Conservation (phyloP, 2,329 filamentous ascomycete species). For the Alternaria arbusti region DNA sequence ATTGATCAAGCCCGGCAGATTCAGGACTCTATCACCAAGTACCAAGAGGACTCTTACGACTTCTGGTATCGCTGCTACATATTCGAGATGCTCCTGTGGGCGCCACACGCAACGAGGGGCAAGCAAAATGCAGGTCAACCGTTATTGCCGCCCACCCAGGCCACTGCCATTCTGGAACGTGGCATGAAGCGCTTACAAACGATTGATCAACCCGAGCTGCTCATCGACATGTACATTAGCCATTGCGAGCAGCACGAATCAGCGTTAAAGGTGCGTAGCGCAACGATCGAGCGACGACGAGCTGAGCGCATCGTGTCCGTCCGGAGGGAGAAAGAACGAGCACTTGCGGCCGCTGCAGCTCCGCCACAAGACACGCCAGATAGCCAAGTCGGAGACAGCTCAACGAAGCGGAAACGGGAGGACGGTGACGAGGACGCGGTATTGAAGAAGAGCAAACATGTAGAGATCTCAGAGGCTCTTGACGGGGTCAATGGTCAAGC, state of each 20-base stretch:
- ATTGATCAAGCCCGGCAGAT: slow-evolving; percentile 76
- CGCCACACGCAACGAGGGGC: slow-evolving; percentile 61
- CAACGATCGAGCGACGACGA: slow-evolving; percentile 75
- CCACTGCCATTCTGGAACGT: slow-evolving; percentile 77
- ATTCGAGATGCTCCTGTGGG: slow-evolving; percentile 84
- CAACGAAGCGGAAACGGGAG: slow-evolving; percentile 76
- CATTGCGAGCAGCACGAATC: slow-evolving; percentile 92
- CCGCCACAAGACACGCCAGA: slow-evolving; percentile 21
- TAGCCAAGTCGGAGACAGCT: slow-evolving; percentile 52
- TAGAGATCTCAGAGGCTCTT: slow-evolving; percentile 37
- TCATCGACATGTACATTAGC: slow-evolving; percentile 75
- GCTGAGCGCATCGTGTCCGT: slow-evolving; percentile 57
- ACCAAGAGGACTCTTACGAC: slow-evolving; percentile 79
- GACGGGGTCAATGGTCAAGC: slow-evolving; percentile 22
- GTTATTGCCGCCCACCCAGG: slow-evolving; percentile 67
- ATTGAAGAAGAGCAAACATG: slow-evolving; percentile 70
- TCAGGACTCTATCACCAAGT: slow-evolving; percentile 75
- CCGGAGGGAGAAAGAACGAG: slow-evolving; percentile 67
- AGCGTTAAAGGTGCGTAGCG: slow-evolving; percentile 74
- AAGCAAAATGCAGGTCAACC: slow-evolving; percentile 56
- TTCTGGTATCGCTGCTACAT: slow-evolving; percentile 94
- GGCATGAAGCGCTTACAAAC: slow-evolving; percentile 66
- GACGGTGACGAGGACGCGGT: slow-evolving; percentile 58
- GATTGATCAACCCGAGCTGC: slow-evolving; percentile 78
- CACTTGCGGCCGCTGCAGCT: slow-evolving; percentile 60